These are phyloP conservation scores for Tolypocladium capitatum DNA, from an alignment of 2,329 filamentous ascomycete species.

Conservation along the genomic window DNA sequence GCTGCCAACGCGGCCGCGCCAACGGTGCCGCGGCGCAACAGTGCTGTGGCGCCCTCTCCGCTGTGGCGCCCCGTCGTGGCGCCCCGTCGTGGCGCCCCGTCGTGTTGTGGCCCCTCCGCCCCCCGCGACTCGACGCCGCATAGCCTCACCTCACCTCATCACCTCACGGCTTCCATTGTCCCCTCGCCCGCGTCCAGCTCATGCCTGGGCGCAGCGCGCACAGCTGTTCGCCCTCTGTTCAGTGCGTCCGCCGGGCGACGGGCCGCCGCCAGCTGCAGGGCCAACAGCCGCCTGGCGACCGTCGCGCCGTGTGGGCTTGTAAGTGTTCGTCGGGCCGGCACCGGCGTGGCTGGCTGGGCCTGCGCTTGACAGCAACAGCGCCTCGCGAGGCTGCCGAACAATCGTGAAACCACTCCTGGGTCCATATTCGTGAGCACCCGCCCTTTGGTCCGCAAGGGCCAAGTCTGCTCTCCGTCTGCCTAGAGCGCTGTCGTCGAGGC, in stretches of 20 bases:
- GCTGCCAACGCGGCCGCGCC: no score
- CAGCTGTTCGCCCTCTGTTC: background rate
- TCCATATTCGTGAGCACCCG: background rate
- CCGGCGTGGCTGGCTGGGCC: background rate
- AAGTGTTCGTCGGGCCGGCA: background rate
- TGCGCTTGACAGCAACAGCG: background rate
- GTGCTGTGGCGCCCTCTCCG: no score
- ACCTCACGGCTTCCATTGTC: background rate
- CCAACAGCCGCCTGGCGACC: background rate
- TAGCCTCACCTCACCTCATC: background rate
- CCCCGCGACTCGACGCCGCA: background rate
- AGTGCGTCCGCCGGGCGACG: background rate
- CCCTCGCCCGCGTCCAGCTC: background rate
- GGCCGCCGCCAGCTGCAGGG: background rate
- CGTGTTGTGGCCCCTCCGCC: background rate
- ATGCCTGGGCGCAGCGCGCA: background rate
- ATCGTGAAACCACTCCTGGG: no score
- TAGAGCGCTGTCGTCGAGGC: background rate
- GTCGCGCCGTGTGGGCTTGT: background rate
- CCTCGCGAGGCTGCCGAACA: background rate
- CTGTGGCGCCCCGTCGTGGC: no score
- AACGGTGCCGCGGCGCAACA: no score
- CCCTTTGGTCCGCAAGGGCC: no score
- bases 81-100: background rate
- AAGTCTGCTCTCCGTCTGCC: background rate